Evolutionary conservation across 257 asterid genomes (phyloP).

Genomic region (Scutellaria baicalensis): DNA sequence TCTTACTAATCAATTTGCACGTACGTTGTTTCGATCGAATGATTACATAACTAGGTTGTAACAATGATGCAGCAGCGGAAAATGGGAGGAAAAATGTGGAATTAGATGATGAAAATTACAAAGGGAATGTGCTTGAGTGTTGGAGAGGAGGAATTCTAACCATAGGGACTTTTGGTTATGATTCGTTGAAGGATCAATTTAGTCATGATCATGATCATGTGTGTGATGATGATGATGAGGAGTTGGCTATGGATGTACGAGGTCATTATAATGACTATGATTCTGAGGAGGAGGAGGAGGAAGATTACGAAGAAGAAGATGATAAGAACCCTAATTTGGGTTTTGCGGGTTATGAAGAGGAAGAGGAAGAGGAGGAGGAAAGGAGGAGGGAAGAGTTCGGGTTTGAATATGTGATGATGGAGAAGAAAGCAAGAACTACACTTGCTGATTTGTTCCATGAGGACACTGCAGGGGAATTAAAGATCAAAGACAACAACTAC

Average conservation of each 20-base stretch:
- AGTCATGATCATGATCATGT: background rate
- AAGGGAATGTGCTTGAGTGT: slow-evolving; percentile 10
- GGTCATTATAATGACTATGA: background rate
- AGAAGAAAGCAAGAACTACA: slow-evolving; percentile 45
- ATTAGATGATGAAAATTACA: slow-evolving; percentile 22
- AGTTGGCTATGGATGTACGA: background rate
- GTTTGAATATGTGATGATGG: slow-evolving; percentile 12
- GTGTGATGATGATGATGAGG: background rate
- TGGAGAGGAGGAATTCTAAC: slow-evolving; percentile 54
- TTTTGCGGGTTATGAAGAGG: background rate
- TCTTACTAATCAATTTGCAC: background rate
- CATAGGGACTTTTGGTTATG: slow-evolving; percentile 69
- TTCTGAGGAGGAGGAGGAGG: background rate
- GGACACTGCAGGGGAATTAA: background rate
- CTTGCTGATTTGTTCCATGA: slow-evolving; percentile 64
- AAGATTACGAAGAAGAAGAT: slow-evolving; percentile 2
- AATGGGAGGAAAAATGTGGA: slow-evolving; percentile 26
- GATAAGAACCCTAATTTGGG: slow-evolving; percentile 16
- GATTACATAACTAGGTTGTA: no score
- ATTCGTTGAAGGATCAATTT: slow-evolving; percentile 11
- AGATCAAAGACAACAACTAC: slow-evolving; percentile 2
- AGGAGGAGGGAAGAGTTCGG: background rate
- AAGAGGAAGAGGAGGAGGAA: background rate
- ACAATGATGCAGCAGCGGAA: slow-evolving; percentile 20
- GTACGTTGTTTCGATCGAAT: no score